Evolutionary conservation across 2,329 filamentous ascomycete genomes (phyloP).

Genomic region (Botrytis tulipae): DNA sequence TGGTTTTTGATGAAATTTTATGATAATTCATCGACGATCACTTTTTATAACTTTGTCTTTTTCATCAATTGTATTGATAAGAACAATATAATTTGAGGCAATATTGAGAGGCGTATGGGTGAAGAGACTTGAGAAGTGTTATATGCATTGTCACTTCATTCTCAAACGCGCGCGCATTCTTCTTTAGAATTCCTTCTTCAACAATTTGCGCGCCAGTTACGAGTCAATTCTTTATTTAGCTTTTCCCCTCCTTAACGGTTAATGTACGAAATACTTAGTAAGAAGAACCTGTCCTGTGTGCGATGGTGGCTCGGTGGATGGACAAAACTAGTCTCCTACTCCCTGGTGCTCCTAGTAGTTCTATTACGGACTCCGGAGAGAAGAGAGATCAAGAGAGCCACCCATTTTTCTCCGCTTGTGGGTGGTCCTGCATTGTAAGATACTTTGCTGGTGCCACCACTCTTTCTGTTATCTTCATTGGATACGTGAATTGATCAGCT

Average conservation of each 20-base stretch:
- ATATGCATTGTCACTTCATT: neutral
- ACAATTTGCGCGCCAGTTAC: neutral
- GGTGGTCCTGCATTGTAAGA: neutral
- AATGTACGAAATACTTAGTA: constrained; percentile 2
- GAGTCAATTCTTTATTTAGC: neutral
- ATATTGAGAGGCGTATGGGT: neutral
- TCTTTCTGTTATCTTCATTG: neutral
- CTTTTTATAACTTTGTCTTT: neutral
- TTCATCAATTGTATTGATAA: neutral
- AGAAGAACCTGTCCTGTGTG: neutral
- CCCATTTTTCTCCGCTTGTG: neutral
- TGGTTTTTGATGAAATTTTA: neutral
- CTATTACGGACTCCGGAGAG: neutral
- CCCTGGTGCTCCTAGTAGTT: too few species aligned
- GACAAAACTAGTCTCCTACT: neutral
- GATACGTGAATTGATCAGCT: neutral
- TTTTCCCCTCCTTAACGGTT: neutral
- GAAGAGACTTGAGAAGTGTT: neutral
- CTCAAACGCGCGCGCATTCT: constrained; percentile 1
- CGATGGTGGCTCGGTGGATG: neutral
- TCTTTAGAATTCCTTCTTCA: neutral
- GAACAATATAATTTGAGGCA: neutral
- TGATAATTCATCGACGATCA: neutral
- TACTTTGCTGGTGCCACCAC: too few species aligned
- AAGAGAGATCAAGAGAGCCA: neutral